phyloP scores from a whole-genome alignment of 2,329 filamentous ascomycete species.

The Arthrobotrys entomopaga region DNA sequence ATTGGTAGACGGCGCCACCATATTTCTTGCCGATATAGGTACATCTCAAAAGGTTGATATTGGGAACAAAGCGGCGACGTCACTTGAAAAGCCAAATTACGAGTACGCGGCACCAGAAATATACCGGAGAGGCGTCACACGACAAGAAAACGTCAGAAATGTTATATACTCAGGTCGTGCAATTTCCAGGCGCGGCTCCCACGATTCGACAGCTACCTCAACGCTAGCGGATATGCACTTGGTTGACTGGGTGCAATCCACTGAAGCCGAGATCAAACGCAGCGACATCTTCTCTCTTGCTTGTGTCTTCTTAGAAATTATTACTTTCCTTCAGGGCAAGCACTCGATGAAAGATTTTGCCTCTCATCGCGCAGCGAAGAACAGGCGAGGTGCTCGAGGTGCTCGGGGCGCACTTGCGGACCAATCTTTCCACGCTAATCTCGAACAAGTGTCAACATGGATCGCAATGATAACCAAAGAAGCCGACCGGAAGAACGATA shows the following conservation, averaged over 20 bases:
- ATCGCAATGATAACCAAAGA: conserved; percentile 71
- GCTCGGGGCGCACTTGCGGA: conserved; percentile 72
- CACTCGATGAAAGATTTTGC: conserved; percentile 71
- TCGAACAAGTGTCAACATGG: conserved; percentile 76
- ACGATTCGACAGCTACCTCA: conserved; percentile 29
- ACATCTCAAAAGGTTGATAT: conserved; percentile 48
- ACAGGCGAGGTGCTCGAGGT: conserved; percentile 62
- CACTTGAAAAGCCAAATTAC: conserved; percentile 74
- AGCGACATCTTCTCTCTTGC: conserved; percentile 79
- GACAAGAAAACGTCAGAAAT: conserved; percentile 44
- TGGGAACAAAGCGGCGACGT: conserved; percentile 34
- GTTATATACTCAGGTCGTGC: conserved; percentile 48
- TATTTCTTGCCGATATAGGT: conserved; percentile 73
- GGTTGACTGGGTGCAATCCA: conserved; percentile 51
- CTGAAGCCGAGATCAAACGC: conserved; percentile 62
- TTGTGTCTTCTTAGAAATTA: conserved; percentile 75
- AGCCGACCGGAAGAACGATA: conserved; percentile 62
- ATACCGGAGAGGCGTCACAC: conserved; percentile 60
- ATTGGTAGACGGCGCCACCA: conserved; percentile 73
- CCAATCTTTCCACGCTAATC: conserved; percentile 77
- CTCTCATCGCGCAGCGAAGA: conserved; percentile 73
- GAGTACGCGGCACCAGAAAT: conserved; percentile 78
- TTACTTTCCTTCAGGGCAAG: conserved; percentile 77
- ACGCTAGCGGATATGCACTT: conserved; percentile 39
- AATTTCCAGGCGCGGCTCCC: conserved; percentile 35